These are phyloP conservation scores for Cicer judaicum DNA, from an alignment of 306 rosid species.

Conservation along the genomic window DNA sequence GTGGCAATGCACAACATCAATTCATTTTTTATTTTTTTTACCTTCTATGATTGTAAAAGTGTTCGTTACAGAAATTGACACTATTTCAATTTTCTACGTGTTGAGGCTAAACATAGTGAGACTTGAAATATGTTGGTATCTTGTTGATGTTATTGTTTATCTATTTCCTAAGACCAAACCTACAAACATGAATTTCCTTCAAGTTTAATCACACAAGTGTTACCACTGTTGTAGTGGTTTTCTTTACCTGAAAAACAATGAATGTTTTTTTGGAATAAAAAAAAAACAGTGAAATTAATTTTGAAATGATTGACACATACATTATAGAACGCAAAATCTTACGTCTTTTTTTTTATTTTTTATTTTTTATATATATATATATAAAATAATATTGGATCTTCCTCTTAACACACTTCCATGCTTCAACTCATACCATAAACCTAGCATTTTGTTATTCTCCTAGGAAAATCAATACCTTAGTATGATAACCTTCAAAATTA, in stretches of 20 bases:
- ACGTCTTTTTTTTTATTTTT: no score
- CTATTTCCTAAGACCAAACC: background rate
- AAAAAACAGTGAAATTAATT: background rate
- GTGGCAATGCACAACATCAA: slow-evolving; percentile 1
- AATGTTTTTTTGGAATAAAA: no score
- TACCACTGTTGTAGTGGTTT: background rate
- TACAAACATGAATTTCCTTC: background rate
- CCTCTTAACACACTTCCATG: no score
- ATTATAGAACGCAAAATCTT: no score
- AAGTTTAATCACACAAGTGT: background rate
- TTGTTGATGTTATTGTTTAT: slow-evolving; percentile 2
- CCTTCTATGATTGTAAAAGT: slow-evolving; percentile 24
- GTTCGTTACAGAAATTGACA: slow-evolving; percentile 20
- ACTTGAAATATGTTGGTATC: background rate
- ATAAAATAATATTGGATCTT: no score
- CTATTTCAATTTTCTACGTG: slow-evolving; percentile 9
- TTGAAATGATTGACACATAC: no score
- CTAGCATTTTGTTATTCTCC: no score
- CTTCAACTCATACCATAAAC: no score
- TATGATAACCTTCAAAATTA: no score
- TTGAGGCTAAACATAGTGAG: slow-evolving; percentile 28
- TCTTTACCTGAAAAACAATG: background rate
- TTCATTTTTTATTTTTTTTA: background rate
- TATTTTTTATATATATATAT: no score
- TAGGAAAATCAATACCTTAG: no score